phyloP scores from a whole-genome alignment of 2,329 filamentous ascomycete species.

The Didymella pinodella region DNA sequence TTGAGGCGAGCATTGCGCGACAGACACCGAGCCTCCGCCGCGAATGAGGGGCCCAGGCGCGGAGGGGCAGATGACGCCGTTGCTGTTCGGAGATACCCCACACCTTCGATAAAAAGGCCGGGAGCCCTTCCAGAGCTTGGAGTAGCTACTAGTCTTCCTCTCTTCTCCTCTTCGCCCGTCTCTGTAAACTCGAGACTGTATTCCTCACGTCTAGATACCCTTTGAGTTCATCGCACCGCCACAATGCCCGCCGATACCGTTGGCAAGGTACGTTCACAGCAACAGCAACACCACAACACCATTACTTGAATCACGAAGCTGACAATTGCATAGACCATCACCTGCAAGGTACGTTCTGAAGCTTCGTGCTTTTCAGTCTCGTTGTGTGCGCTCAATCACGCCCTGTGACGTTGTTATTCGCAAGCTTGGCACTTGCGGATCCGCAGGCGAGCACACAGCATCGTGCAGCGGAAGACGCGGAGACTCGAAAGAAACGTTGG shows the following conservation, averaged over 20 bases:
- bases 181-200: constrained; percentile 13
- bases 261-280: constrained; percentile 18
- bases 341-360: constrained; percentile 69
- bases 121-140: constrained; percentile 31
- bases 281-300: constrained; percentile 6
- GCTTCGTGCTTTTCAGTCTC: constrained; percentile 66
- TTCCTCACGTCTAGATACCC: constrained; percentile 27
- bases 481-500: neutral
- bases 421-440: constrained; percentile 38
- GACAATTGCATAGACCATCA: constrained; percentile 73
- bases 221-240: constrained; percentile 18
- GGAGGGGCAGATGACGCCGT: constrained; percentile 37
- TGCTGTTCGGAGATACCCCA: constrained; percentile 28
- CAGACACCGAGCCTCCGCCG: constrained; percentile 31
- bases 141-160: constrained; percentile 20
- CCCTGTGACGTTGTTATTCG: constrained; percentile 18
- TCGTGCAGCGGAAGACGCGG: constrained; percentile 18
- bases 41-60: constrained; percentile 32
- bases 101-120: constrained; percentile 33
- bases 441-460: constrained; percentile 30
- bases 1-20: constrained; percentile 35
- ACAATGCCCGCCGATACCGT: constrained; percentile 22
- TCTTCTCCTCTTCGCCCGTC: constrained; percentile 22
- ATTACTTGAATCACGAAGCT: constrained; percentile 9
- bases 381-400: constrained; percentile 55